Evolutionary conservation across 495 filamentous ascomycete species (phyloP), one percentile per base, ranked within the genome.

Genomic region (Copromyces sp.): DNA sequence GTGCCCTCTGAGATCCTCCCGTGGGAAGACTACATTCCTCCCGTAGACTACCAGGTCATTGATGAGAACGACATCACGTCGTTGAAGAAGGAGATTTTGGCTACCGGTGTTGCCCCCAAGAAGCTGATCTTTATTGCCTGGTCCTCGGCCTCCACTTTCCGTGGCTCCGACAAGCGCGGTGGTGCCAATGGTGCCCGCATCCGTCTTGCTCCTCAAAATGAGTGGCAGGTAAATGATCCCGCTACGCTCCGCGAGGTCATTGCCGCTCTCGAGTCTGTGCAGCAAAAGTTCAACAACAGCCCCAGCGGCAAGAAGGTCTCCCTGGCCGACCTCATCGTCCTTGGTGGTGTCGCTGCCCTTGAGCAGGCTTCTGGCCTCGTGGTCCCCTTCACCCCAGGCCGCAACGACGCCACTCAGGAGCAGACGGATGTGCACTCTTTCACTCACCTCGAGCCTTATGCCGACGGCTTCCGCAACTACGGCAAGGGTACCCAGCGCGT

Each of bases 391-490:
- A 83, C 79, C 1, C 82, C 83, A 39, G 88, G 88, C 29, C 78
- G 83, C 79, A 77, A 77, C 72, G 81, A 84, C 76, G 78, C 90
- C 42, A 83, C 86, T 1, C 83, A 88, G 75, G 89, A 91, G 74
- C 82, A 91, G 74, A 92, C 90, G 16, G 90, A 93, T 71, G 83
- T 84, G 69, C 77, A 88, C 69, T 89, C 89, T 6, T 88, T 91
- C 82, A 73, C 73, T 40, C 82, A 89, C 78, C 86, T 93, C 70
- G 85, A 91, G 82, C 89, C 90, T 0, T 65, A 80, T 37, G 84
- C 83, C 70, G 90, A 93, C 75, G 90, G 89, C 29, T 93, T 93
- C 90, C 90, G 90, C 81, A 92, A 89, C 86, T 93, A 90, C 75
- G 90, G 90, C 77, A 81, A 83, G 68, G 87, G 85, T 9, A 87